Conservation (phyloP, 23 red algal species). For the Gracilaria vermiculophylla region DNA sequence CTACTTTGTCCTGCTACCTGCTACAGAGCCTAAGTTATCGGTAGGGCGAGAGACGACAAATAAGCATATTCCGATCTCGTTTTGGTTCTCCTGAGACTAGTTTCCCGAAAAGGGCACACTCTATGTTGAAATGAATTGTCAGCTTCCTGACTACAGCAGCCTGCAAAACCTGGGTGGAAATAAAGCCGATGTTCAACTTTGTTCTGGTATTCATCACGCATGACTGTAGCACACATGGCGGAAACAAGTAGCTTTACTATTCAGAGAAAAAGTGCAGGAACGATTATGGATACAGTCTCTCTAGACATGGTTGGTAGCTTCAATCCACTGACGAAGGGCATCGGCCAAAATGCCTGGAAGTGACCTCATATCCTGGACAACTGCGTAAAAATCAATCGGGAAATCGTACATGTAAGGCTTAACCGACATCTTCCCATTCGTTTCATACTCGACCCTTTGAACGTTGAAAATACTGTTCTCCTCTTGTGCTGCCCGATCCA, state of each 20-base stretch:
- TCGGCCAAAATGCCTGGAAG: slow-evolving; percentile 81
- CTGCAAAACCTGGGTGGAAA: not conserved
- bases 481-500: slow-evolving; percentile 37
- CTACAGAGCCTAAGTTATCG: too few species aligned
- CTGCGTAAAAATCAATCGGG: slow-evolving; percentile 90
- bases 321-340: slow-evolving; percentile 91
- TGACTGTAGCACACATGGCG: too few species aligned
- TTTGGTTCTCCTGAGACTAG: too few species aligned
- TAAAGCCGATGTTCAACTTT: too few species aligned
- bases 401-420: slow-evolving; percentile 96
- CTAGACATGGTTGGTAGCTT: slow-evolving; percentile 58
- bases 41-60: too few species aligned
- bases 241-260: too few species aligned
- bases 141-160: not conserved
- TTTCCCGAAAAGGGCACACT: not conserved
- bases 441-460: slow-evolving; percentile 67
- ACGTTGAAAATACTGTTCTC: slow-evolving; percentile 70
- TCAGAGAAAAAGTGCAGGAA: too few species aligned
- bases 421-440: slow-evolving; percentile 62
- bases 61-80: too few species aligned
- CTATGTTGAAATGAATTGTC: not conserved
- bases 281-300: too few species aligned
- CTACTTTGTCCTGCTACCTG: too few species aligned
- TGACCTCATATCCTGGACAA: slow-evolving; percentile 73
- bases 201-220: too few species aligned